These are phyloP conservation scores for Draba incana DNA, from an alignment of 345 rosid genomes.

Conservation along the genomic window DNA sequence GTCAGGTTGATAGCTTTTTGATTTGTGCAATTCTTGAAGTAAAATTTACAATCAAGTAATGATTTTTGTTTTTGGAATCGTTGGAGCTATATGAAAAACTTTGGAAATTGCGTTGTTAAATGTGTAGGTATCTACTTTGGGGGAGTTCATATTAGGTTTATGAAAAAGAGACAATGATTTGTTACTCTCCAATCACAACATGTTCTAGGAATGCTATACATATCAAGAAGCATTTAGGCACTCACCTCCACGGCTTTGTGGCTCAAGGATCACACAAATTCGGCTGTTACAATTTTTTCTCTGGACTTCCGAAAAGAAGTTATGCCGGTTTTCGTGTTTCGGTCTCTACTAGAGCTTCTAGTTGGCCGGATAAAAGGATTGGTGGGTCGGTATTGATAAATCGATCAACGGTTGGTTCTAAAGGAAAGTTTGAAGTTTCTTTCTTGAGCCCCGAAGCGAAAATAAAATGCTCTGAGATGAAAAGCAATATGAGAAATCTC, in stretches of 20 bases:
- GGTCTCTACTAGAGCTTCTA: slow-evolving; percentile 48
- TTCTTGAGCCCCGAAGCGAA: slow-evolving; percentile 46
- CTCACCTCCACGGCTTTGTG: slow-evolving; percentile 42
- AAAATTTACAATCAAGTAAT: slow-evolving; percentile 1
- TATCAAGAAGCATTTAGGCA: slow-evolving; percentile 52
- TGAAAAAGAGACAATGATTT: slow-evolving; percentile 55
- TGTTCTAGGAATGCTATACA: slow-evolving; percentile 56
- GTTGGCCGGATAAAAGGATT: slow-evolving; percentile 40
- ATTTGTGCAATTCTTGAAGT: not conserved
- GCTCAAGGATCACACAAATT: slow-evolving; percentile 50
- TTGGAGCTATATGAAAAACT: slow-evolving; percentile 6
- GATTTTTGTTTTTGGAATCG: not conserved
- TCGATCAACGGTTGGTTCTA: slow-evolving; percentile 43
- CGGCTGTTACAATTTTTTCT: slow-evolving; percentile 37
- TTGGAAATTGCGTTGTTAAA: not conserved
- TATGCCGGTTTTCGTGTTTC: slow-evolving; percentile 49
- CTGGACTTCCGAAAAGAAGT: slow-evolving; percentile 41
- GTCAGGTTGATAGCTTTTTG: not conserved
- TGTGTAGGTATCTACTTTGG: slow-evolving; percentile 14
- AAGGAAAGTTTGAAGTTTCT: slow-evolving; percentile 55
- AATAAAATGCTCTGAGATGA: slow-evolving; percentile 49
- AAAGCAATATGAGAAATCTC: slow-evolving; percentile 47
- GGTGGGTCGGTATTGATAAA: slow-evolving; percentile 44
- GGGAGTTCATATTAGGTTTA: not conserved
- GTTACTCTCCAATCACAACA: slow-evolving; percentile 53